Base-by-base conservation (phyloP, 805 yeast species). In the Clavispora santaluciae region DNA sequence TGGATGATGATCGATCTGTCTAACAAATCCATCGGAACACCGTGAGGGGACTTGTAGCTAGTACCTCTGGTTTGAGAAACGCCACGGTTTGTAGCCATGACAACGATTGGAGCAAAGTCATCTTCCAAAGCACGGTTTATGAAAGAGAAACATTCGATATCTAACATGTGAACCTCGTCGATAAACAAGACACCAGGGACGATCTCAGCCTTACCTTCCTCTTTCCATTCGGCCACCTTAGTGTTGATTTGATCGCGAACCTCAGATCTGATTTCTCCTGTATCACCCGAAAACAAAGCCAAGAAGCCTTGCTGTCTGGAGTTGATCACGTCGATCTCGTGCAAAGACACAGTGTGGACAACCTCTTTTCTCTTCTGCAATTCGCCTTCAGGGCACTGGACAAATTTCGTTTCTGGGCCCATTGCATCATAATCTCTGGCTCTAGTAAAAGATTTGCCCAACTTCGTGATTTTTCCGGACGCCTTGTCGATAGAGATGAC, bases 351-450 rank as follows among this genome's bases (percentile, higher is more conserved):
- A 1, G 96, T 95, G 66, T 93, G 99, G 25, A 90, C 96, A 25
- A 89, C 95, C 59, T 89, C 95, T 60, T 87, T 88, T 57, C 97
- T 81, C 60, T 87, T 86, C 70, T 93, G 99, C 58, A 93, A 78
- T 71, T 93, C 99, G 42, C 99, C 99, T 63, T 93, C 97, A 29
- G 99, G 99, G 61, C 96, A 85, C 66, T 93, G 97, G 43, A 93
- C 96, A 62, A 93, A 93, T 65, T 89, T 90, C 37, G 96, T 90
- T 50, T 95, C 98, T 40, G 97, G 96, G 16, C 96, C 95, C 95
- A 89, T 88, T 34, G 98, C 96, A 67, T 93, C 99, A 64, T 93
- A 93, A 65, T 93, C 99, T 55, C 99, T 78, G 5, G 97, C 95
- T 54, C 97, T 79, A 5, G 98, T 83, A 65, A 88, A 95, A 0